phyloP scores from a whole-genome alignment of 2,329 filamentous ascomycete genomes.

The Saccharata proteae region DNA sequence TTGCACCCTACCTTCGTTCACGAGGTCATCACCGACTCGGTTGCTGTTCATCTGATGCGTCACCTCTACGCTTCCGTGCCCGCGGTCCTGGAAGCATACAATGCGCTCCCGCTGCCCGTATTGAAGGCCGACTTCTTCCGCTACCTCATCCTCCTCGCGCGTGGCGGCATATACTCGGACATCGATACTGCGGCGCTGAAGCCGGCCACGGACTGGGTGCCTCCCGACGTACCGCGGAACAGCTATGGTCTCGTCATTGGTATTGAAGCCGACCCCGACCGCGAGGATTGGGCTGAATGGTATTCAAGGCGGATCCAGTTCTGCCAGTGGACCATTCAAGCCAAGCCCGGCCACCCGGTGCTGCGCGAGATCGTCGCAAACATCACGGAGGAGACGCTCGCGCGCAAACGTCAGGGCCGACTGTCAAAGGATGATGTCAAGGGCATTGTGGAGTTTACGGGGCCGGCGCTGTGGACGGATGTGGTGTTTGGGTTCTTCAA shows the following conservation, averaged over 20 bases:
- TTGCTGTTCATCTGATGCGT: constrained; percentile 67
- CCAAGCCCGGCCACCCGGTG: constrained; percentile 87
- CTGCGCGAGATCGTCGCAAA: constrained; percentile 76
- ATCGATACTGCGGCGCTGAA: constrained; percentile 84
- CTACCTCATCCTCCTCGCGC: constrained; percentile 59
- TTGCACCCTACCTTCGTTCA: constrained; percentile 86
- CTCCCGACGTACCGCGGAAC: constrained; percentile 60
- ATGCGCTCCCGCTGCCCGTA: constrained; percentile 36
- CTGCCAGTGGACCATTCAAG: constrained; percentile 97
- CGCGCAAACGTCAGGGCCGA: constrained; percentile 54
- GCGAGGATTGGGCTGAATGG: constrained; percentile 87
- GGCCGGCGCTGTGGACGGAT: constrained; percentile 91
- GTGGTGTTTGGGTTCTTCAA: constrained; percentile 88
- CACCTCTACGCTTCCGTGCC: constrained; percentile 68
- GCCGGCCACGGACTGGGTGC: constrained; percentile 80
- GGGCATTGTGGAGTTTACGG: constrained; percentile 85
- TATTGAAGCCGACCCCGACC: constrained; percentile 91
- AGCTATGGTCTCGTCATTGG: constrained; percentile 80
- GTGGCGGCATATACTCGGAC: constrained; percentile 64
- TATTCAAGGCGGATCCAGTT: constrained; percentile 95
- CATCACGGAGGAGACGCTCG: constrained; percentile 72
- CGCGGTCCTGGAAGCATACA: constrained; percentile 38
- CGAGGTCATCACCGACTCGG: constrained; percentile 89
- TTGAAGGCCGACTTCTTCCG: constrained; percentile 56
- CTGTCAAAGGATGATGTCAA: constrained; percentile 56